Conservation (phyloP, 2,329 filamentous ascomycete genomes). For the Aspergillus sp. region DNA sequence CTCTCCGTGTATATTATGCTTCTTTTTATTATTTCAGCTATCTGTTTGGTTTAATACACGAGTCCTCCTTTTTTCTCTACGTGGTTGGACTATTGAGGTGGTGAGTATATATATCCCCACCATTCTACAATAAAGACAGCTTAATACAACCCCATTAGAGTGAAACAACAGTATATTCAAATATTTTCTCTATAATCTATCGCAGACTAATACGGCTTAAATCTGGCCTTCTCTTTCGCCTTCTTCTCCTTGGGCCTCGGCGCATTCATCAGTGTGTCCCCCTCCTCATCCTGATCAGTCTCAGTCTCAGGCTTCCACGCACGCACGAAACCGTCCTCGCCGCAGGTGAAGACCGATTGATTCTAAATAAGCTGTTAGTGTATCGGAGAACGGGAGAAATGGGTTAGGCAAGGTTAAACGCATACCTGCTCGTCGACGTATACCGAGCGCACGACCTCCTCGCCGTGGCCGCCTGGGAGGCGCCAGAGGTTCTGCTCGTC, state of each 20-base stretch:
- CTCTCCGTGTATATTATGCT: neutral
- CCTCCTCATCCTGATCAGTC: neutral
- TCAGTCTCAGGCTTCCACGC: slow-evolving; percentile 31
- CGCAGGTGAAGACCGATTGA: slow-evolving; percentile 43
- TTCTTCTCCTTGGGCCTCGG: slow-evolving; percentile 35
- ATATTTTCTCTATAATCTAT: neutral
- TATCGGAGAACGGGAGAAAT: no score
- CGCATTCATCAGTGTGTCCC: slow-evolving; percentile 21
- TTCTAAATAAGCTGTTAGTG: slow-evolving; percentile 27
- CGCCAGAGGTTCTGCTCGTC: slow-evolving; percentile 42
- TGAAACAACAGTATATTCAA: no score
- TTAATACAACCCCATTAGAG: no score
- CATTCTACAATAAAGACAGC: no score
- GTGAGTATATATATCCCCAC: neutral
- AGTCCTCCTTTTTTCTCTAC: no score
- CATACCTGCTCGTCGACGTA: slow-evolving; percentile 45
- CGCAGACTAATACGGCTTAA: slow-evolving; percentile 33
- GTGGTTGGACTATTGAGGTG: neutral
- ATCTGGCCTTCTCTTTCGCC: slow-evolving; percentile 35
- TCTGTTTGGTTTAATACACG: no score
- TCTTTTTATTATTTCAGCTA: no score
- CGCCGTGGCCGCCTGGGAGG: slow-evolving; percentile 48
- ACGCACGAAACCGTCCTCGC: slow-evolving; percentile 46
- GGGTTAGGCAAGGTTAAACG: neutral
- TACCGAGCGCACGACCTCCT: slow-evolving; percentile 49